Conservation (phyloP, 495 filamentous ascomycete species). For the Amphirosellinia nigrospora region DNA sequence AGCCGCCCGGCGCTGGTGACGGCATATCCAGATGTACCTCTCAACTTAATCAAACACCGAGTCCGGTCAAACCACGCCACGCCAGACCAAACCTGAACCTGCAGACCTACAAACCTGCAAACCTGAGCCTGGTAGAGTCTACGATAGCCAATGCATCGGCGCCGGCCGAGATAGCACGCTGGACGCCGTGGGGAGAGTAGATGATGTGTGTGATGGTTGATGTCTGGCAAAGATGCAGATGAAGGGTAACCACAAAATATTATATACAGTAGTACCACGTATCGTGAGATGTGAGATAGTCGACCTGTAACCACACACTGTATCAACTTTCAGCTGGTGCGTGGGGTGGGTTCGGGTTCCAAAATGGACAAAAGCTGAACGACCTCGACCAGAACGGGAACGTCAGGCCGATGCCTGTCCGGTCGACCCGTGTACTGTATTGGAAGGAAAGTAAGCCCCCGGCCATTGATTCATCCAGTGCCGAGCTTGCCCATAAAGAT, state of each 20-base stretch:
- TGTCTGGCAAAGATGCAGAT: not conserved
- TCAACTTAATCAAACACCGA: too few species aligned
- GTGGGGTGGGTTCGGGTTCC: not conserved
- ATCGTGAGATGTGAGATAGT: not conserved
- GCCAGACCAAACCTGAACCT: not conserved
- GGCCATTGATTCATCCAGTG: too few species aligned
- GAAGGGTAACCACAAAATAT: not conserved
- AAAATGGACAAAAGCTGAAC: conserved; percentile 4
- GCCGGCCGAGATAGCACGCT: not conserved
- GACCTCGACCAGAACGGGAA: not conserved
- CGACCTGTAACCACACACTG: not conserved
- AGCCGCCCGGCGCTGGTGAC: conserved; percentile 8
- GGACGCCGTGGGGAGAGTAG: not conserved
- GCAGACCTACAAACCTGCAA: not conserved
- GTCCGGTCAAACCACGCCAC: too few species aligned
- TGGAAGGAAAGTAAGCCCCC: too few species aligned
- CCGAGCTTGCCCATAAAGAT: not conserved
- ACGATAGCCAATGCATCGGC: not conserved
- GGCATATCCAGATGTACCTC: conserved; percentile 2
- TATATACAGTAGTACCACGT: not conserved
- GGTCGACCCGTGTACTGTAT: not conserved
- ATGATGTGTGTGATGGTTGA: not conserved
- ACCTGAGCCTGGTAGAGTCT: not conserved
- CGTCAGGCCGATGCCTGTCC: not conserved
- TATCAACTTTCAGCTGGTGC: not conserved